Evolutionary conservation across 768 basidiomycete genomes (phyloP).

Genomic region (Podaxis sp.): DNA sequence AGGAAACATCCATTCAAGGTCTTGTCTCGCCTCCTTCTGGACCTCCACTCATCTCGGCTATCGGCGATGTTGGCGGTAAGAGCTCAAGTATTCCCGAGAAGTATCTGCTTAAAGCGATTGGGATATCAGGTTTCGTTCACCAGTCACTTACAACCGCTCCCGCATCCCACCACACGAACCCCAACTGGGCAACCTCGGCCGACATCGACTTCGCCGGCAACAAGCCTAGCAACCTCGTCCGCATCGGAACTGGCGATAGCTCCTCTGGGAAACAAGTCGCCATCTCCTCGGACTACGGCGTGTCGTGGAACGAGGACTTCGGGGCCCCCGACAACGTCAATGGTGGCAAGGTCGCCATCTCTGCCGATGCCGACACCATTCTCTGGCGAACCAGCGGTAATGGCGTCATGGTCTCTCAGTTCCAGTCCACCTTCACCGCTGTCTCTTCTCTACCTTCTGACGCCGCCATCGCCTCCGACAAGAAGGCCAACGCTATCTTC

Average conservation of each 20-base stretch:
- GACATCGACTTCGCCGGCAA: slow-evolving; percentile 55
- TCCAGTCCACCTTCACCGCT: slow-evolving; percentile 40
- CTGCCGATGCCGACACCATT: slow-evolving; percentile 52
- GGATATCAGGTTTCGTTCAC: slow-evolving; percentile 41
- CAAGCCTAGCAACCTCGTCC: slow-evolving; percentile 43
- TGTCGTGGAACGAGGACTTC: slow-evolving; percentile 51
- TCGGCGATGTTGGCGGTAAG: slow-evolving; percentile 51
- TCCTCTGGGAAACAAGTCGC: slow-evolving; percentile 51
- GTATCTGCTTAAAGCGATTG: not conserved
- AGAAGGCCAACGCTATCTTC: slow-evolving; percentile 50
- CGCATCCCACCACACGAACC: slow-evolving; percentile 35
- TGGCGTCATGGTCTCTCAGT: slow-evolving; percentile 50
- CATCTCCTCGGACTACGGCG: slow-evolving; percentile 48
- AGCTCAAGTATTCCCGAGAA: not conserved
- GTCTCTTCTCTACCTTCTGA: slow-evolving; percentile 49
- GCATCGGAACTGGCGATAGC: slow-evolving; percentile 47
- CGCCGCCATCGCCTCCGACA: slow-evolving; percentile 61
- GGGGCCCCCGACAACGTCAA: slow-evolving; percentile 47
- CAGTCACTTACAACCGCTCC: slow-evolving; percentile 37
- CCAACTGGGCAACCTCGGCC: slow-evolving; percentile 39
- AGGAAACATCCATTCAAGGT: slow-evolving; percentile 55
- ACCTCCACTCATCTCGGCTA: slow-evolving; percentile 49
- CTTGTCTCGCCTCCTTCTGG: slow-evolving; percentile 62
- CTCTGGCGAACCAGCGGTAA: slow-evolving; percentile 49
- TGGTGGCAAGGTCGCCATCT: slow-evolving; percentile 41